These are phyloP conservation scores for Spatholobus suberectus DNA, from an alignment of 306 rosid genomes.

Conservation along the genomic window DNA sequence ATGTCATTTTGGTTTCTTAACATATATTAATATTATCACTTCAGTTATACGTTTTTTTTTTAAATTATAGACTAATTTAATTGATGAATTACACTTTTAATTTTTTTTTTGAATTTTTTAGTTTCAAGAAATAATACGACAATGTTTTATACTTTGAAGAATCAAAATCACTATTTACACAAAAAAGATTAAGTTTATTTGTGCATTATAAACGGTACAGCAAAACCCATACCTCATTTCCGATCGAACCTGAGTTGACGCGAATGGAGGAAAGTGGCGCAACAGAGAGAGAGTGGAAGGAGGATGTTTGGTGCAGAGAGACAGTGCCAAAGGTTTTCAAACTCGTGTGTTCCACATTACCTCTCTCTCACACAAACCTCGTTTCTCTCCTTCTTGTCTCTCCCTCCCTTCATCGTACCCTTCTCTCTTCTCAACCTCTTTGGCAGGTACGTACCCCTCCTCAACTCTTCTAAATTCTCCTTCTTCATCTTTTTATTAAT, in stretches of 20 bases:
- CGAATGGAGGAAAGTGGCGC: conserved; percentile 50
- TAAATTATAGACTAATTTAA: too few species aligned
- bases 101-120: too few species aligned
- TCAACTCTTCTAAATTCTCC: neutral
- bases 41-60: too few species aligned
- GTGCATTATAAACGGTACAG: too few species aligned
- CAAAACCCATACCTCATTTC: too few species aligned
- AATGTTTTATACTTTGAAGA: too few species aligned
- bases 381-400: conserved; percentile 64
- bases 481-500: neutral
- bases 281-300: conserved; percentile 34
- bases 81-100: too few species aligned
- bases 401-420: conserved; percentile 70
- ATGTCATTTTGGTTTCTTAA: too few species aligned
- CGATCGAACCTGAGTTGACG: neutral
- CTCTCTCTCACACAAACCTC: conserved; percentile 60
- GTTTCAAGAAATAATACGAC: too few species aligned
- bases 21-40: too few species aligned
- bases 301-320: conserved; percentile 66
- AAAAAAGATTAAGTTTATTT: too few species aligned
- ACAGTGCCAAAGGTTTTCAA: conserved; percentile 67
- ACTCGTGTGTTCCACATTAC: conserved; percentile 59
- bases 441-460: conserved; percentile 58
- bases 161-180: too few species aligned
- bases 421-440: conserved; percentile 58